Evolutionary conservation across 1,139 yeast species (phyloP).

Genomic region (Spathaspora sp.): DNA sequence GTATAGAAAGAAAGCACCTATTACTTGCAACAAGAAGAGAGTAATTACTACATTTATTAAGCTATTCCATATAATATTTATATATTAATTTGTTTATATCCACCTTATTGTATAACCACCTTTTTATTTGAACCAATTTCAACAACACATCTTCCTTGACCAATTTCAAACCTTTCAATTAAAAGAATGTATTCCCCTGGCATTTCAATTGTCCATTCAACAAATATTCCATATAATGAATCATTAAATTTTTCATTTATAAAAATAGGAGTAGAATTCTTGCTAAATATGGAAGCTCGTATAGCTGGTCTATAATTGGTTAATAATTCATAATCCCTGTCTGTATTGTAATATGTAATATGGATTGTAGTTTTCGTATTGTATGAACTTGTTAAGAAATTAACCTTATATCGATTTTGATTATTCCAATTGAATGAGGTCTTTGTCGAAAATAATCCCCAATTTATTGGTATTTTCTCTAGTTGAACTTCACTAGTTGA

Average conservation of each 20-base stretch:
- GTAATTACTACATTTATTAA: too few species aligned
- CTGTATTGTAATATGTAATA: slow-evolving; percentile 19
- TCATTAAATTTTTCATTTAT: slow-evolving; percentile 44
- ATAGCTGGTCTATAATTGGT: slow-evolving; percentile 38
- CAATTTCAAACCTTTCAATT: slow-evolving; percentile 51
- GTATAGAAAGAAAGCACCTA: too few species aligned
- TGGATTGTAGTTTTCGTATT: slow-evolving; percentile 27
- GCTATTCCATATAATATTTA: too few species aligned
- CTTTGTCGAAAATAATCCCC: slow-evolving; percentile 37
- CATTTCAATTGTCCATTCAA: slow-evolving; percentile 28
- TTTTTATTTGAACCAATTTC: slow-evolving; percentile 33
- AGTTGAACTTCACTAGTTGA: slow-evolving; percentile 6
- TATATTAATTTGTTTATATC: too few species aligned
- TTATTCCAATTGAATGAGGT: slow-evolving; percentile 36
- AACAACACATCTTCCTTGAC: slow-evolving; percentile 38
- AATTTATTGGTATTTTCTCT: slow-evolving; percentile 22
- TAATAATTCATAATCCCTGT: slow-evolving; percentile 19
- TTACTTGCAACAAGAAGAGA: neutral
- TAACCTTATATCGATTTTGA: slow-evolving; percentile 35
- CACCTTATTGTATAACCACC: neutral
- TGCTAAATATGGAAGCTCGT: slow-evolving; percentile 44
- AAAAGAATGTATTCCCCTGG: slow-evolving; percentile 39
- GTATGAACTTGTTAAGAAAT: slow-evolving; percentile 21
- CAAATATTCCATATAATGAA: slow-evolving; percentile 43
- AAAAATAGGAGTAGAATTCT: slow-evolving; percentile 25